Conservation (phyloP, 2,329 filamentous ascomycete genomes). For the Myriosclerotinia curreyana region DNA sequence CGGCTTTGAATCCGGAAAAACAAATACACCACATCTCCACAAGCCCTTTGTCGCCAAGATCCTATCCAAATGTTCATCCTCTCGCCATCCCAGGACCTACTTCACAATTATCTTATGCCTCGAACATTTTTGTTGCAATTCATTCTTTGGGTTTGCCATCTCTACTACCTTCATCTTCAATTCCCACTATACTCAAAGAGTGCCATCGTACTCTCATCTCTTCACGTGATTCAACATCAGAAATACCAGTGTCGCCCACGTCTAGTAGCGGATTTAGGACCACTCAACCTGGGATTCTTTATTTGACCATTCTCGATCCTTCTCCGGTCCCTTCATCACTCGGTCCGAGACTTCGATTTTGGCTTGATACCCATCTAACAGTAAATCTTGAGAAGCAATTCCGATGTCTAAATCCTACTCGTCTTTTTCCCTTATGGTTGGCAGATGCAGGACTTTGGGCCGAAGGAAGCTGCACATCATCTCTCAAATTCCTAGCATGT, state of each 20-base stretch:
- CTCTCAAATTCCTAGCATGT: slow-evolving; percentile 32
- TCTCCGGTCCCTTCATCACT: slow-evolving; percentile 54
- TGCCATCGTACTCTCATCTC: slow-evolving; percentile 55
- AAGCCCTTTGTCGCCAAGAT: slow-evolving; percentile 38
- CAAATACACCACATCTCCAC: slow-evolving; percentile 47
- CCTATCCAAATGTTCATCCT: slow-evolving; percentile 39
- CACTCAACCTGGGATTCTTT: slow-evolving; percentile 47
- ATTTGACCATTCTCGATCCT: slow-evolving; percentile 62
- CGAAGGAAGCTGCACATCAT: slow-evolving; percentile 31
- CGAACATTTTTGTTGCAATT: slow-evolving; percentile 47
- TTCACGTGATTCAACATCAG: slow-evolving; percentile 5
- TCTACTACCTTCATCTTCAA: slow-evolving; percentile 53
- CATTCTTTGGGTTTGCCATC: slow-evolving; percentile 56
- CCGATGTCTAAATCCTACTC: slow-evolving; percentile 57
- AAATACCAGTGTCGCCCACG: background rate
- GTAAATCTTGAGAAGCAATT: slow-evolving; percentile 57
- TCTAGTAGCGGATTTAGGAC: background rate
- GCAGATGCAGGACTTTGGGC: slow-evolving; percentile 52
- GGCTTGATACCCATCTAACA: slow-evolving; percentile 61
- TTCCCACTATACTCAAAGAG: slow-evolving; percentile 55
- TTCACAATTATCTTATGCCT: slow-evolving; percentile 41
- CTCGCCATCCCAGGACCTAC: slow-evolving; percentile 40
- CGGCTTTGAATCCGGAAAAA: slow-evolving; percentile 39
- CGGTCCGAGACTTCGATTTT: slow-evolving; percentile 55
- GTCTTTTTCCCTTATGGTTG: slow-evolving; percentile 58